phyloP scores from a whole-genome alignment of 2,329 filamentous ascomycete species.

The Phaeophleospora eucalypticola region DNA sequence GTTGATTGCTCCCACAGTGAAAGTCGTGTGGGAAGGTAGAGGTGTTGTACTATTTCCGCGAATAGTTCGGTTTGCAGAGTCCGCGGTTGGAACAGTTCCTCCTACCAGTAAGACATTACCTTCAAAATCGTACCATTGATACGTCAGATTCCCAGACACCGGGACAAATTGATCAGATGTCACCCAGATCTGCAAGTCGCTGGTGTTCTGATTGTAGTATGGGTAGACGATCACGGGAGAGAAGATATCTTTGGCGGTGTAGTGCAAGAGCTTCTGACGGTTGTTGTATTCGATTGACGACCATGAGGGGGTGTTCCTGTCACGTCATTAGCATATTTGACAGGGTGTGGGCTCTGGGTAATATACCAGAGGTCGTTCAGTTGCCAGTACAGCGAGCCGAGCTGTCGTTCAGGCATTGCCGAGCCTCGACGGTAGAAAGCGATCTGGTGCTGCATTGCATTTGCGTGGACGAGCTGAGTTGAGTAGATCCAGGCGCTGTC shows the following conservation, averaged over 20 bases:
- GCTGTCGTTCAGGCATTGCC: conserved; percentile 52
- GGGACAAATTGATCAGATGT: conserved; percentile 54
- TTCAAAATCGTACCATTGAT: conserved; percentile 50
- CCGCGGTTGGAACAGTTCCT: conserved; percentile 19
- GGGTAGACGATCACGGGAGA: conserved; percentile 53
- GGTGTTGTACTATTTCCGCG: conserved; percentile 14
- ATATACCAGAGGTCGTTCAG: conserved; percentile 51
- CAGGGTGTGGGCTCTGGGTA: neutral
- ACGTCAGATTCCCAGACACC: conserved; percentile 42
- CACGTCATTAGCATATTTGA: neutral
- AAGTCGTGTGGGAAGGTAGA: conserved; percentile 20
- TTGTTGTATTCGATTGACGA: conserved; percentile 59
- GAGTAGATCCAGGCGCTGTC: conserved; percentile 52
- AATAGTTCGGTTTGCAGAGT: neutral
- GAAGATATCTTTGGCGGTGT: conserved; percentile 54
- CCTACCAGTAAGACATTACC: conserved; percentile 42
- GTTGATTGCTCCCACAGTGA: conserved; percentile 49
- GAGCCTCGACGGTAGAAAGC: conserved; percentile 57
- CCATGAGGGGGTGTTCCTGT: conserved; percentile 55
- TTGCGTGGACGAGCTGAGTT: conserved; percentile 61
- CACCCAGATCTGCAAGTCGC: conserved; percentile 51
- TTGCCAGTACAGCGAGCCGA: conserved; percentile 61
- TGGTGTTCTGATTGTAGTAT: conserved; percentile 49
- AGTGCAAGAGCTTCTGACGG: conserved; percentile 60
- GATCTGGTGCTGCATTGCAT: conserved; percentile 57